These are phyloP conservation scores for Globisporangium acanthophoron DNA, from an alignment of 352 stramenopile species.

Conservation along the genomic window DNA sequence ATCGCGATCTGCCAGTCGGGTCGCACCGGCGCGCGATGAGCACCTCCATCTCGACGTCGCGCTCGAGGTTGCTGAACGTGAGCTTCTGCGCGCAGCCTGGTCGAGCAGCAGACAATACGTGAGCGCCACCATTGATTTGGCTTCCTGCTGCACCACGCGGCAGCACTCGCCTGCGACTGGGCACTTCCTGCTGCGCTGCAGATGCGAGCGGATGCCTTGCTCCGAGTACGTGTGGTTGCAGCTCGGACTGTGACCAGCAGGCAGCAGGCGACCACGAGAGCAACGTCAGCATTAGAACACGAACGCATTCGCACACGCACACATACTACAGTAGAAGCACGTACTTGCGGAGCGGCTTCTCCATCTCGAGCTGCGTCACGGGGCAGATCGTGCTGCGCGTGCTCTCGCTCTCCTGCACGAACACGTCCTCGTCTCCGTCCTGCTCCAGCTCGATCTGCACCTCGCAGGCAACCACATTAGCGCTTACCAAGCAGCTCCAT, in stretches of 20 bases:
- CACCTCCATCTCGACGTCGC: constrained; percentile 85
- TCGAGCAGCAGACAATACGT: neutral
- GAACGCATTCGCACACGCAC: neutral
- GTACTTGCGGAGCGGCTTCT: constrained; percentile 72
- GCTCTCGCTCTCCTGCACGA: constrained; percentile 80
- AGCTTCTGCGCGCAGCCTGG: constrained; percentile 69
- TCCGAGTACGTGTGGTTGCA: constrained; percentile 83
- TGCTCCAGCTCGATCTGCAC: constrained; percentile 64
- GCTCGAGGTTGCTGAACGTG: constrained; percentile 52
- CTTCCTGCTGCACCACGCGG: neutral
- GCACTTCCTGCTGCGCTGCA: constrained; percentile 70
- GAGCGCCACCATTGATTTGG: too few relatives aligned
- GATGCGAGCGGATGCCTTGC: constrained; percentile 63
- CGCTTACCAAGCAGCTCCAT: neutral
- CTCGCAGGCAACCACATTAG: neutral
- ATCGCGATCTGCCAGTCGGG: neutral
- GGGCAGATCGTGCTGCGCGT: constrained; percentile 66
- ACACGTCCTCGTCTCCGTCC: constrained; percentile 70
- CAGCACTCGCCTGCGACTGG: constrained; percentile 53
- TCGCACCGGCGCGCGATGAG: constrained; percentile 55
- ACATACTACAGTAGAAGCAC: neutral
- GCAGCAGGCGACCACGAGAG: neutral
- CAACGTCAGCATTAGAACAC: neutral
- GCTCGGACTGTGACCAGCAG: constrained; percentile 27
- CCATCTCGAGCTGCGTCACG: constrained; percentile 79